A percentile compares a stretch with the other conserved stretches of the same genome.
Evolutionary conservation across 2,329 filamentous ascomycete genomes (phyloP).

Genomic region (Pyricularia pennisetigena): DNA sequence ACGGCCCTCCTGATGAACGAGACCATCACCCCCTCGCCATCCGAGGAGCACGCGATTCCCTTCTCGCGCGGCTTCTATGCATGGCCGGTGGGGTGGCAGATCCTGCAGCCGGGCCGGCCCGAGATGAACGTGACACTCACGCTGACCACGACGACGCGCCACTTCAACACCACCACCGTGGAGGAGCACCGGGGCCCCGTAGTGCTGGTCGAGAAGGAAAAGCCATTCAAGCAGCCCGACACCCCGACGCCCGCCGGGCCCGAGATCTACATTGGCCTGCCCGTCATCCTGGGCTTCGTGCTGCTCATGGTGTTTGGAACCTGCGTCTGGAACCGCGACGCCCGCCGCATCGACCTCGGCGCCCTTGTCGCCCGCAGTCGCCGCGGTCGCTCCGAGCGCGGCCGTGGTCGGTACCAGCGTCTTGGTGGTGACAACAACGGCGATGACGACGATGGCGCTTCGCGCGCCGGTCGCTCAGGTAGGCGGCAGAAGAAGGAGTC

Average conservation of each 20-base stretch:
- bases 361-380: conserved; percentile 32
- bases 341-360: conserved; percentile 38
- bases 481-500: not conserved
- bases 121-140: conserved; percentile 37
- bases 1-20: conserved; percentile 7
- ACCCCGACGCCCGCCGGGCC: conserved; percentile 23
- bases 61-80: conserved; percentile 34
- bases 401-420: conserved; percentile 25
- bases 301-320: conserved; percentile 40
- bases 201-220: conserved; percentile 27
- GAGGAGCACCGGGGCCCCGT: conserved; percentile 28
- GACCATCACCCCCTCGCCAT: conserved; percentile 5
- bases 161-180: conserved; percentile 18
- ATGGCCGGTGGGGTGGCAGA: conserved; percentile 26
- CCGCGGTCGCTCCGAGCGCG: conserved; percentile 17
- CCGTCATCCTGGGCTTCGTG: conserved; percentile 36
- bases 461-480: not conserved
- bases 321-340: conserved; percentile 44
- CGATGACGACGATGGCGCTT: not conserved
- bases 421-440: not conserved
- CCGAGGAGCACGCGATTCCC: conserved; percentile 19
- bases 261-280: conserved; percentile 43
- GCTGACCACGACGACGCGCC: conserved; percentile 24
- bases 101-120: conserved; percentile 23
- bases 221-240: conserved; percentile 20